Evolutionary conservation across 768 basidiomycete species (phyloP).

Genomic region (Arthromyces matolae): DNA sequence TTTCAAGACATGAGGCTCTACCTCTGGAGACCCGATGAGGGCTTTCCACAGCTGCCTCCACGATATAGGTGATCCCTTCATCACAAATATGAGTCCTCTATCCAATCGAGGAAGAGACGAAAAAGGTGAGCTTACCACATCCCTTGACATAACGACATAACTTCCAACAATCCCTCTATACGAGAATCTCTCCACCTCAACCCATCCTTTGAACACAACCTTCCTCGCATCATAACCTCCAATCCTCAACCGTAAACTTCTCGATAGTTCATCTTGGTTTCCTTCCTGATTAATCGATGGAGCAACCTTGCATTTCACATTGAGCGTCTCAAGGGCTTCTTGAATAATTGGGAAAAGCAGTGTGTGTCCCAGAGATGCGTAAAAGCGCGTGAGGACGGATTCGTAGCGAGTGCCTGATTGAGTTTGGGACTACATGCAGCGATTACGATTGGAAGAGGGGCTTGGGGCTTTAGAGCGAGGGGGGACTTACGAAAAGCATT

Average conservation of each 20-base stretch:
- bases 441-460: not conserved
- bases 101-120: too few species aligned
- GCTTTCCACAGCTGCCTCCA: constrained; percentile 77
- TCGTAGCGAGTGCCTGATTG: constrained; percentile 70
- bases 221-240: constrained; percentile 67
- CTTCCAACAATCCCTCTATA: constrained; percentile 48
- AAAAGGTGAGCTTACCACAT: constrained; percentile 44
- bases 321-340: constrained; percentile 44
- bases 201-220: constrained; percentile 68
- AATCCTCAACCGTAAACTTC: constrained; percentile 53
- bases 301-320: constrained; percentile 51
- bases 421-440: constrained; percentile 65
- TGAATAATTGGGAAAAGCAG: constrained; percentile 52
- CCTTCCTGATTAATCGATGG: too few species aligned
- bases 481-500: constrained; percentile 71
- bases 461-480: not conserved
- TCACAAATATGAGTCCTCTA: too few species aligned
- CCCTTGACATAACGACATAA: constrained; percentile 68
- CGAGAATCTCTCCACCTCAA: constrained; percentile 62
- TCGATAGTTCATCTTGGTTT: too few species aligned
- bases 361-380: constrained; percentile 53
- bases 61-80: constrained; percentile 66
- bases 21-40: constrained; percentile 44
- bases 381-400: constrained; percentile 80
- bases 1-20: constrained; percentile 55